Evolutionary conservation across 805 yeast genomes (phyloP).

Genomic region (Wickerhamiella azyma): DNA sequence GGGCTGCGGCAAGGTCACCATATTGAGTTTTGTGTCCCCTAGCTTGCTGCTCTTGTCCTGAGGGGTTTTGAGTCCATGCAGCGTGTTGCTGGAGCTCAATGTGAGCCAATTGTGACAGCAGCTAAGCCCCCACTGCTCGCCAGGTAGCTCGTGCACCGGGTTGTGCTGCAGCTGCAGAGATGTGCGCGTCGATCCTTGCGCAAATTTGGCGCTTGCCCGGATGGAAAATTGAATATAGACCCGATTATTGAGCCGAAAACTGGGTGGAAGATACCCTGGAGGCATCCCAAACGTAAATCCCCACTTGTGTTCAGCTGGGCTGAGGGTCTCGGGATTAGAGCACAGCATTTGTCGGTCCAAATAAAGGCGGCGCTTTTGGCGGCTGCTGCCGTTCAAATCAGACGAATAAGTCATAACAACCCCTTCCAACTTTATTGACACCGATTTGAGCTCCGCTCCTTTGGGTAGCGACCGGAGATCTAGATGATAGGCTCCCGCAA

Average conservation of each 20-base stretch:
- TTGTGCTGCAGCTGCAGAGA: conserved; percentile 3
- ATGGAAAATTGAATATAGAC: conserved; percentile 1
- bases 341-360: conserved; percentile 3
- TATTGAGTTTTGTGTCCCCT: neutral
- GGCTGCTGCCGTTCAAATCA: neutral
- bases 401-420: neutral
- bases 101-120: conserved; percentile 2
- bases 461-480: neutral
- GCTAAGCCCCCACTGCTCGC: conserved; percentile 4
- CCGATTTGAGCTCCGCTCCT: neutral
- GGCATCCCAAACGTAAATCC: conserved; percentile 4
- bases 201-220: neutral
- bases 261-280: conserved; percentile 3
- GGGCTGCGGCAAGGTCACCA: neutral
- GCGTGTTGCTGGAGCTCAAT: neutral
- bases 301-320: neutral
- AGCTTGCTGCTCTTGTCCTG: neutral
- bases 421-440: neutral
- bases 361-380: conserved; percentile 4
- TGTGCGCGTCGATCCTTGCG: neutral
- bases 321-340: neutral
- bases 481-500: neutral
- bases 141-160: conserved; percentile 2
- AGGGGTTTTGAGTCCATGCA: neutral
- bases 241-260: neutral